A percentile compares a stretch with the other conserved stretches of the same genome.
These are phyloP conservation scores for Alternaria gaisen DNA, from an alignment of 2,329 filamentous ascomycete species.

Conservation along the genomic window DNA sequence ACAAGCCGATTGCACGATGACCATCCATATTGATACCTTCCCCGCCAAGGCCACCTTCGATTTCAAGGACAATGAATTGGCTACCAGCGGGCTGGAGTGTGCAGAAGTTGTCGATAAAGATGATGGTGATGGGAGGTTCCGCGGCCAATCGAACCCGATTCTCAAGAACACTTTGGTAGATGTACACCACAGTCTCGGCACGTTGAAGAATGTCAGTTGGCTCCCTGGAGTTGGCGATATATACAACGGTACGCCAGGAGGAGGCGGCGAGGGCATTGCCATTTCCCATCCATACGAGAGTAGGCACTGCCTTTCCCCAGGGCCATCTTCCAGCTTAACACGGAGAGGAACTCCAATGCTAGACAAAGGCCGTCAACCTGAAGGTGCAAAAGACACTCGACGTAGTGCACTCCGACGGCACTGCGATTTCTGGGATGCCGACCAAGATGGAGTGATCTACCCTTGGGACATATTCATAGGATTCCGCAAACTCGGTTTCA, in stretches of 20 bases:
- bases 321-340: background rate
- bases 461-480: constrained; percentile 30
- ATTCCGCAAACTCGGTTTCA: constrained; percentile 27
- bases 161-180: constrained; percentile 5
- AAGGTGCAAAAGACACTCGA: background rate
- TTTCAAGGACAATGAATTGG: background rate
- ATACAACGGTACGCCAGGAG: background rate
- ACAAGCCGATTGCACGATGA: background rate
- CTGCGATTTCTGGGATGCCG: constrained; percentile 30
- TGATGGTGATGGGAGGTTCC: background rate
- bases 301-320: background rate
- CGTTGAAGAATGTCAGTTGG: constrained; percentile 5
- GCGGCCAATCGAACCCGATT: background rate
- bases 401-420: constrained; percentile 25
- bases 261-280: background rate
- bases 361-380: background rate
- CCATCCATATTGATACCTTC: constrained; percentile 4
- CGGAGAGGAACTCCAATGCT: background rate
- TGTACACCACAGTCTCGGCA: background rate
- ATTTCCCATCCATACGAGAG: background rate
- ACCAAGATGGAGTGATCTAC: constrained; percentile 24
- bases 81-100: background rate
- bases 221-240: constrained; percentile 17
- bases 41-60: background rate
- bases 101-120: background rate